Evolutionary conservation across 192 early-diverging fungal species (phyloP).

Genomic region (Backusella australiensis): DNA sequence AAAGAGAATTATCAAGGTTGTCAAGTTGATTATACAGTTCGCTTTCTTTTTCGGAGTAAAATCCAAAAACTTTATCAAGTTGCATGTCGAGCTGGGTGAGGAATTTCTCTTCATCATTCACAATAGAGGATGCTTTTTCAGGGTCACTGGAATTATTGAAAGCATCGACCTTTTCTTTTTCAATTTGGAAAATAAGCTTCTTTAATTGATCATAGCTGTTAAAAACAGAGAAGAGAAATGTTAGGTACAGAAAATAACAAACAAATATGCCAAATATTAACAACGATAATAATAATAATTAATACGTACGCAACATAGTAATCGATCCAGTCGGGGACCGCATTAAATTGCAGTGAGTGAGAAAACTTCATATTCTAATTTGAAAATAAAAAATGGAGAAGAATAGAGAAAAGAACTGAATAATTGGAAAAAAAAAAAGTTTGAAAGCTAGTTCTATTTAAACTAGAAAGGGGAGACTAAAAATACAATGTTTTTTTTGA

Average conservation of each 20-base stretch:
- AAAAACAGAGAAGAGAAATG: neutral
- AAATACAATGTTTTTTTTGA: neutral
- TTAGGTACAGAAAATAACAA: neutral
- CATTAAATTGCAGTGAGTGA: constrained; percentile 88
- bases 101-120: constrained; percentile 41
- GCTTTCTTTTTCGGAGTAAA: constrained; percentile 68
- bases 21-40: constrained; percentile 58
- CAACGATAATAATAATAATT: neutral
- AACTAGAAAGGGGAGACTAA: neutral
- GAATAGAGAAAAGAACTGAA: neutral
- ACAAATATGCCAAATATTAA: neutral
- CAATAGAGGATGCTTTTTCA: neutral
- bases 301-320: constrained; percentile 73
- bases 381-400: neutral
- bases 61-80: constrained; percentile 65
- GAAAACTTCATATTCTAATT: constrained; percentile 83
- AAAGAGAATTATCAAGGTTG: constrained; percentile 40
- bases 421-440: constrained; percentile 10
- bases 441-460: constrained; percentile 13
- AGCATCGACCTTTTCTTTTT: constrained; percentile 32
- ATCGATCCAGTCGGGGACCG: constrained; percentile 83
- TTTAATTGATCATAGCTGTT: constrained; percentile 36
- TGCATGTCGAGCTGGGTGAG: constrained; percentile 66
- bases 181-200: constrained; percentile 35
- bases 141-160: constrained; percentile 12